Conservation (phyloP, 768 basidiomycete species). For the Exidia glandulosa region DNA sequence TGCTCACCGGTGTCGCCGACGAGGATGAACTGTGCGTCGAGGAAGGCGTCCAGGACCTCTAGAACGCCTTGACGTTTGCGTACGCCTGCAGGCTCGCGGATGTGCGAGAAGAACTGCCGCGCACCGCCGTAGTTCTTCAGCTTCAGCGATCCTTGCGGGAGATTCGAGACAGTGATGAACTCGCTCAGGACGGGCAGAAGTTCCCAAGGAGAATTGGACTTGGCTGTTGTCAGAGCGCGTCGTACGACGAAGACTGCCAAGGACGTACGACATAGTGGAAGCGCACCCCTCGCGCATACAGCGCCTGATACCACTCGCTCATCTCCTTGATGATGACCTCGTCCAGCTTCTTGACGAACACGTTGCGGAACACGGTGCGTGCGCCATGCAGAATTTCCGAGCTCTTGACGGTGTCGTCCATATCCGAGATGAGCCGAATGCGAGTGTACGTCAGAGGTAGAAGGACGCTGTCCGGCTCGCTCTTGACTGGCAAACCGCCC, state of each 20-base stretch:
- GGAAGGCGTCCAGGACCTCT: conserved; percentile 66
- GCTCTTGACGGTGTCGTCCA: conserved; percentile 85
- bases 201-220: conserved; percentile 88
- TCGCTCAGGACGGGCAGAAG: conserved; percentile 67
- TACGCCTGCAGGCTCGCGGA: conserved; percentile 73
- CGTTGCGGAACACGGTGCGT: conserved; percentile 75
- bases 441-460: conserved; percentile 45
- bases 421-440: conserved; percentile 79
- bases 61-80: conserved; percentile 73
- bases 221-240: no score
- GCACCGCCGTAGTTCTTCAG: conserved; percentile 73
- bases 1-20: conserved; percentile 93
- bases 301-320: conserved; percentile 64
- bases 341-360: conserved; percentile 76
- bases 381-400: conserved; percentile 73
- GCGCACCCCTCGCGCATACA: conserved; percentile 63
- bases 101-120: conserved; percentile 68
- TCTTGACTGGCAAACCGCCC: background rate
- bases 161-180: conserved; percentile 58
- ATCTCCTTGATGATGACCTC: conserved; percentile 77
- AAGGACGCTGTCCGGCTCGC: conserved; percentile 7
- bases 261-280: conserved; percentile 82
- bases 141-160: conserved; percentile 69
- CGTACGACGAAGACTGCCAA: conserved; percentile 1
- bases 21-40: conserved; percentile 65